A percentile compares a stretch with the other conserved stretches of the same genome.
These are phyloP conservation scores for Ophiocordyceps robertsii DNA, from an alignment of 2,329 filamentous ascomycete genomes.

Conservation along the genomic window DNA sequence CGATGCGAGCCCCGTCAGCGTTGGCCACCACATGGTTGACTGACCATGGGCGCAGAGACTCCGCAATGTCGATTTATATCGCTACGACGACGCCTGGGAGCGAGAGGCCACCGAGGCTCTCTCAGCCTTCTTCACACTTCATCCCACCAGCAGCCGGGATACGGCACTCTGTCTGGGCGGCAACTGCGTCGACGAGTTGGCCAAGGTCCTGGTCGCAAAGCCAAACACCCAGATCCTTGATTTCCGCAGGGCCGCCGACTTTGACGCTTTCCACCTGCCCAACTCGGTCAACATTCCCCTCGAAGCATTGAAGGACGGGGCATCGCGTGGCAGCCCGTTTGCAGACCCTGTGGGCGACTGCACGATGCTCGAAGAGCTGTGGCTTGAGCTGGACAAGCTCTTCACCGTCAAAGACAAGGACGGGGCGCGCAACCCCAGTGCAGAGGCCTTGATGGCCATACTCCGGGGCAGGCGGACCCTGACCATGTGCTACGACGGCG, in stretches of 20 bases:
- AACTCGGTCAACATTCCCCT: constrained; percentile 32
- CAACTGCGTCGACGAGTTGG: constrained; percentile 8
- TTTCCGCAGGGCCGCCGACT: constrained; percentile 27
- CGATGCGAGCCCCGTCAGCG: neutral
- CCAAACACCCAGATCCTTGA: constrained; percentile 26
- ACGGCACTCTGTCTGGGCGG: constrained; percentile 10
- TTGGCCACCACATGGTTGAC: constrained; percentile 5
- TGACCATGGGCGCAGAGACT: constrained; percentile 22
- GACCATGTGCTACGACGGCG: constrained; percentile 38
- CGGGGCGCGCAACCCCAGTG: constrained; percentile 13
- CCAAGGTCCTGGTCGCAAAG: constrained; percentile 11
- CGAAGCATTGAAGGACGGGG: constrained; percentile 17
- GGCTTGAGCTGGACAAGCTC: constrained; percentile 31
- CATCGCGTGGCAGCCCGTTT: constrained; percentile 13
- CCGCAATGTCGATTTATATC: constrained; percentile 34
- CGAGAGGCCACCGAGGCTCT: constrained; percentile 24
- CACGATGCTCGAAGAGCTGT: constrained; percentile 29
- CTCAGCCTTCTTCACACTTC: constrained; percentile 18
- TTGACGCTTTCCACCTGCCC: constrained; percentile 27
- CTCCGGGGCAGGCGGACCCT: constrained; percentile 25
- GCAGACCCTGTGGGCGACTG: constrained; percentile 32
- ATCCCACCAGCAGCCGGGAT: constrained; percentile 10
- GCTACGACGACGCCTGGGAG: constrained; percentile 43
- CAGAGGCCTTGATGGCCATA: constrained; percentile 13
- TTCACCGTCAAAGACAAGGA: constrained; percentile 21